Evolutionary conservation across 768 basidiomycete species (phyloP), one percentile per base, ranked within the genome.

Genomic region (Mrakia gelida): DNA sequence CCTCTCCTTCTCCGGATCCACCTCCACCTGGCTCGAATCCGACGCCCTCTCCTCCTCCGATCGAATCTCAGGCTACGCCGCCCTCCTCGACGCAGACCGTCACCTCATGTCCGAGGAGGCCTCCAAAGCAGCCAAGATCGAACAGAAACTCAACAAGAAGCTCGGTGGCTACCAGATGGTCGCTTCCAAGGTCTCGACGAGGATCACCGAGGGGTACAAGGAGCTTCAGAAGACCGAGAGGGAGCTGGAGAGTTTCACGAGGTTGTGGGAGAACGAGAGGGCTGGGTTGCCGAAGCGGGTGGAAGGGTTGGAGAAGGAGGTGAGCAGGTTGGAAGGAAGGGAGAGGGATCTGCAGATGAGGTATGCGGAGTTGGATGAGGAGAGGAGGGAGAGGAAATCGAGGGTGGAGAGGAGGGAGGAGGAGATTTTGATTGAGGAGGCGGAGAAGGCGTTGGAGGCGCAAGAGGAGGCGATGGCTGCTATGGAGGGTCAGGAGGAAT

Each of bases 161-260:
- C 89, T 98, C 3, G 95, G 95, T n/a, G 97, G 97, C 13, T 98
- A 98, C 84, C 89, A 92, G 82, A 88, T 88, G 56, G 89, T 95
- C 15, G 90, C 90, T 41, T 87, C 87, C 81, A 88, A 89, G 59
- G 87, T 95, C 72, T 82, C 80, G 18, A 75, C 83, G 78, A 73
- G 83, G 11, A 82, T 83, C 43, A 61, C 74, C 23, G 81, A 84
- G 16, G 78, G 80, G 15, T 84, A 93, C 83, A 89, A 89, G 49
- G 91, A 91, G 81, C 86, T 95, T 43, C 88, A 90, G 76, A 87
- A 87, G 82, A 87, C 87, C 28, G 86, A 91, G 81, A 80, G 91
- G 43, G 94, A 96, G 62, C 86, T 91, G 80, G 91, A 92, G 80
- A 92, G 91, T 83, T 98, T 97, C 84, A 86, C 87, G 38, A 88